These are phyloP conservation scores for Thalassiosira livingstoniorum DNA, from an alignment of 352 stramenopile species.

Conservation along the genomic window DNA sequence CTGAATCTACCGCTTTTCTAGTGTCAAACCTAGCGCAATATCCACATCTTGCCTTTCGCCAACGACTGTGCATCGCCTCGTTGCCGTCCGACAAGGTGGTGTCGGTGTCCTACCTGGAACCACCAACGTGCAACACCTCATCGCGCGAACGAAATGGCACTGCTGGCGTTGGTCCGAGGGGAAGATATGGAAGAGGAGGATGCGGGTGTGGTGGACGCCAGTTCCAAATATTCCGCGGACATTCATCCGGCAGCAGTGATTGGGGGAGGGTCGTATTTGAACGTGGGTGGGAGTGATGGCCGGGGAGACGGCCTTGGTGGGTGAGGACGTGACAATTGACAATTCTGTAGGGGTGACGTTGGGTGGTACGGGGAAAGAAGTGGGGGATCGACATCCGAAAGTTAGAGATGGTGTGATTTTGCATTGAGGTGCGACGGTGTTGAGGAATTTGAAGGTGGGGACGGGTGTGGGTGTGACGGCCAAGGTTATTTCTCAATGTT, in stretches of 20 bases:
- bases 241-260: slow-evolving; percentile 84
- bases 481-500: slow-evolving; percentile 81
- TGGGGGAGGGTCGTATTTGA: slow-evolving; percentile 72
- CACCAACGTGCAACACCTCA: too few relatives aligned
- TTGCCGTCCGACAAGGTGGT: too few relatives aligned
- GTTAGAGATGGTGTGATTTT: slow-evolving; percentile 84
- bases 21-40: too few relatives aligned
- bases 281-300: slow-evolving; percentile 84
- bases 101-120: too few relatives aligned
- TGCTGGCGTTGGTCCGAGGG: too few relatives aligned
- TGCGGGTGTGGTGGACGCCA: too few relatives aligned
- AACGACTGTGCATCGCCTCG: too few relatives aligned
- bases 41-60: too few relatives aligned
- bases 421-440: slow-evolving; percentile 77
- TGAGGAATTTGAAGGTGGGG: slow-evolving; percentile 87
- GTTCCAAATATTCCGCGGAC: slow-evolving; percentile 70
- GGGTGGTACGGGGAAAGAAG: slow-evolving; percentile 87
- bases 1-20: too few relatives aligned
- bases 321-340: slow-evolving; percentile 86
- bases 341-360: slow-evolving; percentile 87
- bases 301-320: slow-evolving; percentile 87
- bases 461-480: slow-evolving; percentile 74
- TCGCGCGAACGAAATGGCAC: too few relatives aligned
- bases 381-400: slow-evolving; percentile 89
- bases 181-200: too few relatives aligned